Evolutionary conservation across 2,329 filamentous ascomycete species (phyloP).

Genomic region (Colletotrichum godetiae): DNA sequence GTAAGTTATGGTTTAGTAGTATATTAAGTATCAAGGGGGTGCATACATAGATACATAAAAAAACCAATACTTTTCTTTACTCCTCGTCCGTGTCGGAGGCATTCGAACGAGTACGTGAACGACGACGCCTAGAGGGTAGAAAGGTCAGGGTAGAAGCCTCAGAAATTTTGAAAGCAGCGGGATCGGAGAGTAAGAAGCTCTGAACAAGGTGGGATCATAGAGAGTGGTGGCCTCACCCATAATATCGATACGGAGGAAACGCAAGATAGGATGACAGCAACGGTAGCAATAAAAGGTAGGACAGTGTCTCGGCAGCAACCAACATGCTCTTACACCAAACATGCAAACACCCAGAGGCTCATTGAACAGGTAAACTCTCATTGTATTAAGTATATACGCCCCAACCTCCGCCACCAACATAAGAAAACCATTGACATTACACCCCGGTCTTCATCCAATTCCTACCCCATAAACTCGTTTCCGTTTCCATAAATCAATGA

Average conservation of each 20-base stretch:
- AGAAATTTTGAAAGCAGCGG: no score
- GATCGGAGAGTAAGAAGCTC: no score
- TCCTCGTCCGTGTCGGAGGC: no score
- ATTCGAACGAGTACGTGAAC: no score
- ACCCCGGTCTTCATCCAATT: neutral
- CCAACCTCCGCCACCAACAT: neutral
- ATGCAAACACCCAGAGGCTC: neutral
- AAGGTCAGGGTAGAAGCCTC: no score
- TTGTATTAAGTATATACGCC: neutral
- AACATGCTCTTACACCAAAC: neutral
- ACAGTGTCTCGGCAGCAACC: neutral
- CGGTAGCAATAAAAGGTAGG: neutral
- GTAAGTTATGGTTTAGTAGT: no score
- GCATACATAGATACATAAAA: no score
- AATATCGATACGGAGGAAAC: neutral
- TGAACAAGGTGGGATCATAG: no score
- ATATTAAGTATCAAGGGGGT: no score
- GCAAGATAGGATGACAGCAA: neutral
- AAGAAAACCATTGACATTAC: slow-evolving; percentile 3
- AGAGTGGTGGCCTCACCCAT: no score
- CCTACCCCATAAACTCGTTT: neutral
- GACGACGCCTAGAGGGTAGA: no score
- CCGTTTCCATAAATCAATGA: slow-evolving; percentile 42
- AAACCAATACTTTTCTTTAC: no score
- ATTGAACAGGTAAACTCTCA: neutral